Evolutionary conservation across 2,329 filamentous ascomycete species (phyloP).

Genomic region (Thermothelomyces thermophilus): DNA sequence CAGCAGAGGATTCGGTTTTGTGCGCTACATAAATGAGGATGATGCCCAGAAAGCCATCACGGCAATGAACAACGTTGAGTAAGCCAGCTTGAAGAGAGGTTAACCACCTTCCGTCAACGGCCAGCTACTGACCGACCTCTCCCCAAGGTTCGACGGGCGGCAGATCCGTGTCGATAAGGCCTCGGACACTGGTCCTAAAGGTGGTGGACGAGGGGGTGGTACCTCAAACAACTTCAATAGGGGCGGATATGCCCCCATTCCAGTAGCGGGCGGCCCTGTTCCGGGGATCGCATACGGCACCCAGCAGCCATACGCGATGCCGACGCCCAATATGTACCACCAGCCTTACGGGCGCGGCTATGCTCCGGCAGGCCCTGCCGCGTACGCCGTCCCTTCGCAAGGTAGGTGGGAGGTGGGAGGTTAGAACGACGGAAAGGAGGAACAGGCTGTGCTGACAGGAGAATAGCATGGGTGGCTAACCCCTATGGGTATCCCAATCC

Average conservation of each 20-base stretch:
- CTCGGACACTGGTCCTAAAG: slow-evolving; percentile 66
- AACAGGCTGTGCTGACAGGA: slow-evolving; percentile 12
- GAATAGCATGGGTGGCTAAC: slow-evolving; percentile 27
- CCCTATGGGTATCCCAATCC: slow-evolving; percentile 44
- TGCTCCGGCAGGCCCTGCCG: slow-evolving; percentile 27
- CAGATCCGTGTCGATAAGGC: slow-evolving; percentile 94
- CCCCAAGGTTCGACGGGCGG: slow-evolving; percentile 73
- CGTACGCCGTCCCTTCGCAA: slow-evolving; percentile 39
- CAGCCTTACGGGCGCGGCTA: slow-evolving; percentile 40
- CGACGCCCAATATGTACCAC: slow-evolving; percentile 33
- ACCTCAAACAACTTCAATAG: slow-evolving; percentile 26
- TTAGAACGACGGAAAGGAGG: no score
- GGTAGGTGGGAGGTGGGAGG: slow-evolving; percentile 24
- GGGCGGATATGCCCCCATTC: slow-evolving; percentile 23
- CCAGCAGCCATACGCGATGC: slow-evolving; percentile 33
- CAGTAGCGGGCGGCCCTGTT: slow-evolving; percentile 30
- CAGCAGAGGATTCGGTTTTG: slow-evolving; percentile 96
- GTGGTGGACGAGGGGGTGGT: slow-evolving; percentile 34
- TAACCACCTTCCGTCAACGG: background rate
- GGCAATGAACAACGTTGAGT: slow-evolving; percentile 87
- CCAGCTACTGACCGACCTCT: slow-evolving; percentile 15
- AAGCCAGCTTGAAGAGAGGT: slow-evolving; percentile 34
- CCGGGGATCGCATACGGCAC: slow-evolving; percentile 33
- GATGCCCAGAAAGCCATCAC: slow-evolving; percentile 72
- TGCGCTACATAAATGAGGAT: slow-evolving; percentile 72